phyloP scores from a whole-genome alignment of 139 green algal species.

The Yamagishiella unicocca region DNA sequence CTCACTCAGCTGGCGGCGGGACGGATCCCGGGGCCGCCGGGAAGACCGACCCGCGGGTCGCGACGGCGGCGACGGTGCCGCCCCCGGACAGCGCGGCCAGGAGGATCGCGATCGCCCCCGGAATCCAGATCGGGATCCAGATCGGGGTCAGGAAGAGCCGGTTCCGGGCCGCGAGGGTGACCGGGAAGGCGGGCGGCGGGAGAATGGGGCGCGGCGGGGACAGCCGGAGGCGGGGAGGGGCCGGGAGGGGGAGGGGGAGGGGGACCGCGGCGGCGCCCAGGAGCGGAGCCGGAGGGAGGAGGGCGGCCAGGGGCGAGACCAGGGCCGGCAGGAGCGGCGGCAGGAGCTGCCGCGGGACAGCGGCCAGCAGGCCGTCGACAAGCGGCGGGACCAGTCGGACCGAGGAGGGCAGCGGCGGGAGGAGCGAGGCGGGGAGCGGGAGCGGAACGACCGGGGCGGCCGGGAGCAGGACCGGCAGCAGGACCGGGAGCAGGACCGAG shows the following conservation, averaged over 20 bases:
- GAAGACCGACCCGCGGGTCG: neutral
- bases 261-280: neutral
- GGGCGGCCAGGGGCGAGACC: neutral
- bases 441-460: neutral
- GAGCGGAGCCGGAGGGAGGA: neutral
- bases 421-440: neutral
- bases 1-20: slow-evolving; percentile 49
- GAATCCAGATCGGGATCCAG: too few species aligned
- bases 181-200: neutral
- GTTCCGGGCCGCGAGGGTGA: neutral
- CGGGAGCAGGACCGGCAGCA: neutral
- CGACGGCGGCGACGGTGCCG: neutral
- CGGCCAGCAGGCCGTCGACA: too few species aligned
- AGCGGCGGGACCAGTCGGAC: neutral
- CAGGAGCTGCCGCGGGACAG: neutral
- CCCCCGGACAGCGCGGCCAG: neutral
- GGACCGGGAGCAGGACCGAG: neutral
- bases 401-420: neutral
- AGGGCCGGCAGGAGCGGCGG: neutral
- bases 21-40: neutral
- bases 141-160: too few species aligned
- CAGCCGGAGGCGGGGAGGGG: neutral
- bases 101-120: too few species aligned
- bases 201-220: too few species aligned
- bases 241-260: slow-evolving; percentile 12